Evolutionary conservation across 192 early-diverging fungal genomes (phyloP).

Genomic region (Linnemannia zychae): DNA sequence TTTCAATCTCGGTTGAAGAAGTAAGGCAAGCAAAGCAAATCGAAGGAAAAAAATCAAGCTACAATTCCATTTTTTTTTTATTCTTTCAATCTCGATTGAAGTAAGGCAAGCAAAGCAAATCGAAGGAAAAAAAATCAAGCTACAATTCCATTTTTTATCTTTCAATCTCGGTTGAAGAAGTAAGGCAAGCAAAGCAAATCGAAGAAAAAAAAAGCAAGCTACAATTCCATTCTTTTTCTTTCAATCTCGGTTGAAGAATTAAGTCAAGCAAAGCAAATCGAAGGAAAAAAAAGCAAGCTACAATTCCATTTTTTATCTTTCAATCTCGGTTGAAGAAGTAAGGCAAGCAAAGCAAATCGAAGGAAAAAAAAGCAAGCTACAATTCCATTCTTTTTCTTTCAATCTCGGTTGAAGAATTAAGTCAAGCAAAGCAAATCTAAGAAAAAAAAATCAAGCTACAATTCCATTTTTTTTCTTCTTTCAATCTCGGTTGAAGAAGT

Average conservation of each 20-base stretch:
- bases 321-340: not conserved
- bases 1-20: not conserved
- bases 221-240: not conserved
- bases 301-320: not conserved
- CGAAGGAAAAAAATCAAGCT: not conserved
- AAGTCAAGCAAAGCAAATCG: not conserved
- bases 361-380: not conserved
- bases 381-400: not conserved
- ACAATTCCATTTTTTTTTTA: not conserved
- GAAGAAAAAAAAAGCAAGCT: not conserved
- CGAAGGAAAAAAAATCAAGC: not conserved
- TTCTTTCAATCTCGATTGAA: constrained; percentile 1
- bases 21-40: not conserved
- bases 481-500: not conserved
- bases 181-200: not conserved
- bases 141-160: not conserved
- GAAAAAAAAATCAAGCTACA: not conserved
- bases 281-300: not conserved
- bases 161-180: constrained; percentile 2
- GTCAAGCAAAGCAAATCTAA: not conserved
- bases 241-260: constrained; percentile 2
- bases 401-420: constrained; percentile 1
- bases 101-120: not conserved
- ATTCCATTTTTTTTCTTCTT: not conserved
- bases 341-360: not conserved